Base-by-base conservation (phyloP, 495 filamentous ascomycete species). In the Bryoglossum gracile region DNA sequence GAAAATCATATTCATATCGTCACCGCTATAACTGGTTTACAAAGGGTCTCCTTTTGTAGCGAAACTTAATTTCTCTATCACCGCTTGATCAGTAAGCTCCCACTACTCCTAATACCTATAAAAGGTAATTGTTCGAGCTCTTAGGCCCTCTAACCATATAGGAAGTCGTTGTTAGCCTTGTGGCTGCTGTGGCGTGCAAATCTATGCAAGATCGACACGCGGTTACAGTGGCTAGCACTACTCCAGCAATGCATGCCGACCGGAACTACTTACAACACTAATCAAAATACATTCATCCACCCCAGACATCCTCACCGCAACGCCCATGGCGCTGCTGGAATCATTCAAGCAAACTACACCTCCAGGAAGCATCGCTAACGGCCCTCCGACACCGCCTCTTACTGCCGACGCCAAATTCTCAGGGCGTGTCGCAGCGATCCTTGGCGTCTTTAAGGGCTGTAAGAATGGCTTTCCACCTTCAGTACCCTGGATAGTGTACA, bases 301-400 rank as follows among this genome's bases (percentile, higher is more conserved):
- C 37, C 43, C 33, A 53, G 42, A 46, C 28, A 46, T 46, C 33
- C 32, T 53, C 50, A 47, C 22, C 35, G 36, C 32, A 53, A 53
- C 43, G 43, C 43, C 43, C 21, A 47, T 53, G 43, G 50, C 50
- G 50, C 50, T 53, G 25, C 43, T 41, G 34, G 35, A 46, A 47
- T 47, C 50, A 42, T 41, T 53, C 33, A 40, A 53, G 28, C 42
- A 53, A 47, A 47, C 13, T 41, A 53, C 50, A 41, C 50, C 43
- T 46, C 43, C 43, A 53, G 38, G 33, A 53, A 53, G 50, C 43
- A 53, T 53, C 34, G 22, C 46, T 18, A 46, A 52, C 30, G 43
- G 35, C 43, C 50, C 50, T 41, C 43, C 36, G 43, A 53, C 34
- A 53, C 50, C 35, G 35, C 50, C 50, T 13, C 25, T 47, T 40